phyloP scores from a whole-genome alignment of 257 asterid genomes.

The Solanum pimpinellifolium region DNA sequence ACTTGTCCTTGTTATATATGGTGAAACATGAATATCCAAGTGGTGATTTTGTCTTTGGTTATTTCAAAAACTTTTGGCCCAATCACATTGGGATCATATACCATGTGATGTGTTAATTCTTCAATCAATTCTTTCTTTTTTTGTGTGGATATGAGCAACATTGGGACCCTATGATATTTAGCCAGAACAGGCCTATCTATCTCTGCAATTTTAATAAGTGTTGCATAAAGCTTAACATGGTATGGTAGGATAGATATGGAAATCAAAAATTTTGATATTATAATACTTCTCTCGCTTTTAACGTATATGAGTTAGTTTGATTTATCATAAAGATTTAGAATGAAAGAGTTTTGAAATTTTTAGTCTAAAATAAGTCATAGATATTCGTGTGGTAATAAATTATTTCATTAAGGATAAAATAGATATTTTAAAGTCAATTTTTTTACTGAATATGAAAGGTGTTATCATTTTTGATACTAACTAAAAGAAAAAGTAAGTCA shows the following conservation, averaged over 20 bases:
- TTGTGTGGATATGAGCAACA: neutral
- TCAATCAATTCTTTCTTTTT: neutral
- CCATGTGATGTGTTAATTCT: neutral
- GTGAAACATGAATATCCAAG: neutral
- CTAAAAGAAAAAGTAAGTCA: neutral
- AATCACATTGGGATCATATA: neutral
- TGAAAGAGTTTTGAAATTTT: too few species aligned
- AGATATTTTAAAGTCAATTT: too few species aligned
- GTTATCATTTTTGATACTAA: neutral
- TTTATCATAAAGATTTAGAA: rapidly evolving
- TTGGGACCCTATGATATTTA: neutral
- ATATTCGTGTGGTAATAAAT: too few species aligned
- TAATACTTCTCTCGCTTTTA: too few species aligned
- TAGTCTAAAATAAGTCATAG: rapidly evolving
- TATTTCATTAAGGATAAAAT: neutral
- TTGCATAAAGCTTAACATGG: neutral
- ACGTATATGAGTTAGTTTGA: too few species aligned
- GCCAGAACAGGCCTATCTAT: neutral
- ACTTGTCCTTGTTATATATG: neutral
- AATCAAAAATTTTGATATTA: neutral
- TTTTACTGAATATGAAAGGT: neutral
- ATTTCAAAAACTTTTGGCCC: neutral
- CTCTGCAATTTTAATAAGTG: neutral
- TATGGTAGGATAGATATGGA: neutral
- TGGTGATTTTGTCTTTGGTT: neutral